Base-by-base conservation (phyloP, 2,329 filamentous ascomycete species). In the Trichoderma brevicompactum region DNA sequence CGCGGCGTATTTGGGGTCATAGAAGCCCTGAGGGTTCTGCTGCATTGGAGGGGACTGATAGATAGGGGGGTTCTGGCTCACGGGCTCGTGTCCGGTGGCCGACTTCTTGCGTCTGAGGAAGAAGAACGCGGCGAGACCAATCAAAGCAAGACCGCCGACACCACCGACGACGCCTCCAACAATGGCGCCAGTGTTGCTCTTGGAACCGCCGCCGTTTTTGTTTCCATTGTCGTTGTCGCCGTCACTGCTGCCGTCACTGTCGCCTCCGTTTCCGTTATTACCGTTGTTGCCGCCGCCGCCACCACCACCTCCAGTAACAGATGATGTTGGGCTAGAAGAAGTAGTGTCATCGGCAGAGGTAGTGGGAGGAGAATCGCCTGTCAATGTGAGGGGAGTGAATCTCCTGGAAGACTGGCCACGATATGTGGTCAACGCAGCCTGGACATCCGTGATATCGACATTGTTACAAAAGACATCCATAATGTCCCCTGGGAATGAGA, bases 391-490 rank as follows among this genome's bases (percentile, higher is more conserved):
- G 9, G 63, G 62, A 15, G 59, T 69, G 67, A 78, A 80, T 66
- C 56, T 56, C 59, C 34, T 74, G 70, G 40, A 71, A 2, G 69
- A 70, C 68, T 82, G 72, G 40, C 79, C 80, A 9, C 48, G 67
- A 63, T 76, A 82, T 5, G 80, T 81, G 2, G 81, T 83, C 28
- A 71, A 70, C 2, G 79, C 75, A 34, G 72, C 68, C 56, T 80
- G 76, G 5, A 73, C 68, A 5, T 73, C 76, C 3, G 75, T 76
- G 49, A 75, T 70, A 55, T 68, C 71, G 23, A 72, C 61, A 9
- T 72, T 71, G 65, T 75, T 75, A 71, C 82, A 84, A 71, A 76
- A 82, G 68, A 78, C 84, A 68, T 83, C 82, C 28, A 72, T 72
- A 54, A 83, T 74, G 15, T 76, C 75, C 17, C 73, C 74, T 3